Conservation (phyloP, 148 eudicot genomes). For the Spergularia bocconei region DNA sequence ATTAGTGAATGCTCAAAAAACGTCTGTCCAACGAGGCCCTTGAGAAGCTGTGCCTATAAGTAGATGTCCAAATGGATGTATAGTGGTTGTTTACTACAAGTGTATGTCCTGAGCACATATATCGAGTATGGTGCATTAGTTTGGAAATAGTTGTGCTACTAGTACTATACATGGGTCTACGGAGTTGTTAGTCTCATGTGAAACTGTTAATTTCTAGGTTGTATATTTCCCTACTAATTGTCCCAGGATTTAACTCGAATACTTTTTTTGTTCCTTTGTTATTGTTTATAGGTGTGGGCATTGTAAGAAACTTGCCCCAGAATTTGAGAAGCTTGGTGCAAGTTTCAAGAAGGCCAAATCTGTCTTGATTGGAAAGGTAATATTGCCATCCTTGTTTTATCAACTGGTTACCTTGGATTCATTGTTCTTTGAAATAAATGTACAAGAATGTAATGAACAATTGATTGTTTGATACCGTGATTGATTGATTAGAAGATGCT, state of each 20-base stretch:
- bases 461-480: neutral
- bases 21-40: neutral
- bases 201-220: neutral
- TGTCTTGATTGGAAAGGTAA: constrained; percentile 88
- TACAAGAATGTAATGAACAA: too few relatives aligned
- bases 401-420: neutral
- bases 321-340: constrained; percentile 82
- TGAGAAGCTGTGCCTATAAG: neutral
- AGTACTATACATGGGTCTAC: too few relatives aligned
- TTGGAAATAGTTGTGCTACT: neutral
- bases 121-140: neutral
- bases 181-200: too few relatives aligned
- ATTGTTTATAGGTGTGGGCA: constrained; percentile 81
- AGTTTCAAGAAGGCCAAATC: constrained; percentile 96
- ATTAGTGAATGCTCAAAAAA: neutral
- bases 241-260: neutral
- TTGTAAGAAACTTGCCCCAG: constrained; percentile 97
- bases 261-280: neutral
- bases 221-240: neutral
- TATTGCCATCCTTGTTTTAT: neutral
- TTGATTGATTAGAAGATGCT: constrained; percentile 10
- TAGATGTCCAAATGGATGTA: neutral
- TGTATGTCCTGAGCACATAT: neutral
- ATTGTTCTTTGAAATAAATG: too few relatives aligned
- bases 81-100: neutral